Conservation (phyloP, 495 filamentous ascomycete species). For the Massariosphaeria phaeospora region DNA sequence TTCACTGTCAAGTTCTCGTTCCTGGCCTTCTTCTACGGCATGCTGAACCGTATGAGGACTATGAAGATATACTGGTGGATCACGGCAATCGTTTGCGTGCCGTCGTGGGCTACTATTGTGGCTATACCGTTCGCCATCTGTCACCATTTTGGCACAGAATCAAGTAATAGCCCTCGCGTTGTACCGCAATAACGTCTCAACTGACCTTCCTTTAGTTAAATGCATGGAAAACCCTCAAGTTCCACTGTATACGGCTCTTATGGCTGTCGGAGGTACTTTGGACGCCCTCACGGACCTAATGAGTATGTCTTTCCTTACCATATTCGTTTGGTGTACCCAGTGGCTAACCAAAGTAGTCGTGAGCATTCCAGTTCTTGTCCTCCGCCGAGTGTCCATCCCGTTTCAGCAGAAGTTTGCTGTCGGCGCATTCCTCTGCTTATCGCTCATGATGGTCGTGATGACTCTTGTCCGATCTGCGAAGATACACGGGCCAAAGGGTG, state of each 20-base stretch:
- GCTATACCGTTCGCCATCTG: not conserved
- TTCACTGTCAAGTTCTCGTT: not conserved
- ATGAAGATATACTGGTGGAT: not conserved
- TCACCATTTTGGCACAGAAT: not conserved
- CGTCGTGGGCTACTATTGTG: not conserved
- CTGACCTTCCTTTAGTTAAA: too few species aligned
- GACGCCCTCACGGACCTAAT: not conserved
- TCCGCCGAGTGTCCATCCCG: not conserved
- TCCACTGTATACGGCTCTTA: not conserved
- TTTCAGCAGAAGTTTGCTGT: not conserved
- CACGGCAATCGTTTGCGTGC: not conserved
- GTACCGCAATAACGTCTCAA: too few species aligned
- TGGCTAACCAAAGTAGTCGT: not conserved
- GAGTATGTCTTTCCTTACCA: not conserved
- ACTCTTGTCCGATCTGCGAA: not conserved
- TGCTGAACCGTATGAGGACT: not conserved
- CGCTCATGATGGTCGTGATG: not conserved
- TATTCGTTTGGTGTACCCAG: not conserved
- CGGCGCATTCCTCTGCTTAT: not conserved
- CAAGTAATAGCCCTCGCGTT: too few species aligned
- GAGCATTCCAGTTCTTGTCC: not conserved
- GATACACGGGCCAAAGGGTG: not conserved
- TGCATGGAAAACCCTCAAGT: not conserved
- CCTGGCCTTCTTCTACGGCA: not conserved
- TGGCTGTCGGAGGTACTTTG: not conserved